Base-by-base conservation (phyloP, 768 basidiomycete genomes). In the Xerocomus brunneocitrinus region DNA sequence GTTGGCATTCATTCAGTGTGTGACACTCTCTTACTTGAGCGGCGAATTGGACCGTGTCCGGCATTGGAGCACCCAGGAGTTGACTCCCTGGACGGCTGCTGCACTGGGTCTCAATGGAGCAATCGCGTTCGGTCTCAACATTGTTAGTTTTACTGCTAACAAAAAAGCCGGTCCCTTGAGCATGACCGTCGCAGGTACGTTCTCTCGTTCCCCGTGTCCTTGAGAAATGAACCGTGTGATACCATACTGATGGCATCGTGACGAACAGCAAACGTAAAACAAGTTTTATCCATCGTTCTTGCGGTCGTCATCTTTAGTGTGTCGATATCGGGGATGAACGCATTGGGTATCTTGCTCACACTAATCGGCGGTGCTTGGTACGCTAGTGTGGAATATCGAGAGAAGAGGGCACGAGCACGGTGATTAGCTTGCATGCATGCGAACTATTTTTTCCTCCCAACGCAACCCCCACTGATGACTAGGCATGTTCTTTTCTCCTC, bases 71-170 rank as follows among this genome's bases (percentile, higher is more conserved):
- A 67, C 68, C 22, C 73, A 66, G 31, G 76, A 79, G 34, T 57
- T 73, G 67, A 68, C 65, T 9, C 57, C 57, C 27, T 59, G 64
- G 48, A 80, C 77, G 54, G 71, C 79, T 2, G 54, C 77, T 2
- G 81, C 84, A 6, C 70, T 98, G 42, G 58, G 82, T 5, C 62
- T 87, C 34, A 99, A 98, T 61, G 95, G 94, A 0, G 66, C 76
- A 13, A 83, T 98, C 62, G 97, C 97, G 4, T 98, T 97, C 64
- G 87, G 84, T 13, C 75, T 99, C 48, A 99, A 98, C 62, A 83
- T 98, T 3, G 90, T 97, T 52, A 91, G 88, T 67, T 97, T 99
- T 65, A 90, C 89, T 38, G 91, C 97, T n/a, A 99, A 98, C 73
- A 86, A 87, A 70, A 85, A 88, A 65, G 85, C 91, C 0, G 93